phyloP scores from a whole-genome alignment of 352 stramenopile species.

The Pythium phragmitis region DNA sequence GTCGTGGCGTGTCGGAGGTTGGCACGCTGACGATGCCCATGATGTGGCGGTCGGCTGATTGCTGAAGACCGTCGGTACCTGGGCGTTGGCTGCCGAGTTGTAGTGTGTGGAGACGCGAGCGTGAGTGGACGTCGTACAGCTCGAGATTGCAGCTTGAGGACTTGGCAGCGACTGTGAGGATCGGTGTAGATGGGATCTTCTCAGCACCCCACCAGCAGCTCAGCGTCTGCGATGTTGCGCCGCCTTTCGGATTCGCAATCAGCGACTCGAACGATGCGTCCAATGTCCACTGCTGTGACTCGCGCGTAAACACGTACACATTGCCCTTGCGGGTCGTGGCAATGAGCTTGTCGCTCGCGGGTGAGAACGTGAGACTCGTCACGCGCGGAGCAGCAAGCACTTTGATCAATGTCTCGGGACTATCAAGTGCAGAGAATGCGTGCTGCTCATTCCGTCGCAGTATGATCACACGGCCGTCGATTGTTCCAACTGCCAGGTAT shows the following conservation, averaged over 20 bases:
- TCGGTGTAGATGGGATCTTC: neutral
- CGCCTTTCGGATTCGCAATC: conserved; percentile 43
- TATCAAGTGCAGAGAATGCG: neutral
- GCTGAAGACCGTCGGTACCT: neutral
- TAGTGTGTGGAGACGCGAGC: conserved; percentile 45
- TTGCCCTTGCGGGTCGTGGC: conserved; percentile 63
- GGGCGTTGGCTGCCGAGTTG: conserved; percentile 16
- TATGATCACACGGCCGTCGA: conserved; percentile 58
- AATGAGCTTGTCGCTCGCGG: conserved; percentile 30
- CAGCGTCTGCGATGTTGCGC: conserved; percentile 45
- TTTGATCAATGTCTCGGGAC: conserved; percentile 26
- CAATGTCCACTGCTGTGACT: conserved; percentile 26
- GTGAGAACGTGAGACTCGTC: conserved; percentile 52
- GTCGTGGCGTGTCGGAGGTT: neutral
- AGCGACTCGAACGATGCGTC: conserved; percentile 32
- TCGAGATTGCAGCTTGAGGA: conserved; percentile 37
- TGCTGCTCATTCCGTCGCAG: neutral
- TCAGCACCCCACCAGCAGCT: conserved; percentile 43
- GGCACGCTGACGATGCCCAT: conserved; percentile 19
- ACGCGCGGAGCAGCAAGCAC: conserved; percentile 53
- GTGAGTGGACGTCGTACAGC: conserved; percentile 45
- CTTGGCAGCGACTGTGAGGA: conserved; percentile 50
- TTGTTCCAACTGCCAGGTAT: conserved; percentile 38
- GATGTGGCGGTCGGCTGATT: conserved; percentile 8
- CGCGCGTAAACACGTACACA: conserved; percentile 47